phyloP scores from a whole-genome alignment of 352 stramenopile species.

The Globisporangium acanthophoron region DNA sequence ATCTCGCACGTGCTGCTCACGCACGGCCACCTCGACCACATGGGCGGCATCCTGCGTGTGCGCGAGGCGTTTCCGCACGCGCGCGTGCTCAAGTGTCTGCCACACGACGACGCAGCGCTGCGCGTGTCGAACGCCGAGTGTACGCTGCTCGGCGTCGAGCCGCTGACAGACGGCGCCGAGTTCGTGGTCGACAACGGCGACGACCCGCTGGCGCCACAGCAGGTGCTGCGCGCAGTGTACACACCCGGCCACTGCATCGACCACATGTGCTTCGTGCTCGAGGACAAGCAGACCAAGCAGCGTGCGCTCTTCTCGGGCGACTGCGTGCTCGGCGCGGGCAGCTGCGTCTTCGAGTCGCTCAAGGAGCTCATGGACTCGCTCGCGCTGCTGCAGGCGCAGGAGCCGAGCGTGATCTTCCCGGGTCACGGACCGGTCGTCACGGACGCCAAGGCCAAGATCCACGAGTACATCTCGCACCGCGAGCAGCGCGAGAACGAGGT shows the following conservation, averaged over 20 bases:
- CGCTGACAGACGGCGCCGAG: conserved; percentile 31
- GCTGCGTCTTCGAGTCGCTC: conserved; percentile 84
- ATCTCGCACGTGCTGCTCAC: conserved; percentile 85
- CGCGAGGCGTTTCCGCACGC: conserved; percentile 45
- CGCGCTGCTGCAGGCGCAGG: conserved; percentile 28
- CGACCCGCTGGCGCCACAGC: neutral
- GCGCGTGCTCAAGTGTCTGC: conserved; percentile 69
- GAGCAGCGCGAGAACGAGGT: conserved; percentile 68
- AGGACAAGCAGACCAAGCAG: conserved; percentile 3
- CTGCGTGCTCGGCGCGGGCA: conserved; percentile 80
- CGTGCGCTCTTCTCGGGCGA: conserved; percentile 76
- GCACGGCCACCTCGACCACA: conserved; percentile 87
- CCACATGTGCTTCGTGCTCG: conserved; percentile 75
- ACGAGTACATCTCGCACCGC: conserved; percentile 74
- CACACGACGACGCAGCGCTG: conserved; percentile 27
- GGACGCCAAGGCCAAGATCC: conserved; percentile 59
- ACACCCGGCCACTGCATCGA: conserved; percentile 85
- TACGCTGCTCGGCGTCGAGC: conserved; percentile 33
- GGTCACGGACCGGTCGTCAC: conserved; percentile 67
- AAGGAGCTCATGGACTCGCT: conserved; percentile 74
- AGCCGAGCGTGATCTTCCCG: conserved; percentile 55
- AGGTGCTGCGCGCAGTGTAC: conserved; percentile 49
- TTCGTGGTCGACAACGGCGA: conserved; percentile 23
- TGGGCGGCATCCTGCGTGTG: conserved; percentile 71
- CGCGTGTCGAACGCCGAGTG: conserved; percentile 45